Evolutionary conservation across 2,329 filamentous ascomycete species (phyloP).

Genomic region (Sporothrix protearum): DNA sequence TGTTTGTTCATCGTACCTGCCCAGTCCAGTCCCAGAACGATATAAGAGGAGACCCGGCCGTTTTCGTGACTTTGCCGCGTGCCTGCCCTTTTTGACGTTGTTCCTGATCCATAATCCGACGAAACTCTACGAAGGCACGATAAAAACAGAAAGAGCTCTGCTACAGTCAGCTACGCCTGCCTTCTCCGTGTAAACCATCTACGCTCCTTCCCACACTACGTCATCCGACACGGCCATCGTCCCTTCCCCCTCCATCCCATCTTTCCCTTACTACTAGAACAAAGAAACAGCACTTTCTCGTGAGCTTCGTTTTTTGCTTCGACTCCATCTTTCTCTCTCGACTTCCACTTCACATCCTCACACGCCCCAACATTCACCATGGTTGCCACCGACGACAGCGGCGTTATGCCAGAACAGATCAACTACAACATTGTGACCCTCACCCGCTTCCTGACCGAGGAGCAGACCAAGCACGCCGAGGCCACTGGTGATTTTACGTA

Average conservation of each 20-base stretch:
- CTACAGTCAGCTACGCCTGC: neutral
- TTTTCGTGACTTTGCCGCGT: slow-evolving; percentile 20
- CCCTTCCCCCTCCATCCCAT: neutral
- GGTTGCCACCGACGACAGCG: slow-evolving; percentile 38
- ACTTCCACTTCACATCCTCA: slow-evolving; percentile 18
- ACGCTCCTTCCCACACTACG: slow-evolving; percentile 7
- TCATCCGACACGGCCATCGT: neutral
- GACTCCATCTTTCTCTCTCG: neutral
- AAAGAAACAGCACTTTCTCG: neutral
- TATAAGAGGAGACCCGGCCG: slow-evolving; percentile 20
- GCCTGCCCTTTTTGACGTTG: slow-evolving; percentile 1
- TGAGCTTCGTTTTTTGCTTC: neutral
- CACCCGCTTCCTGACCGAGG: slow-evolving; percentile 92
- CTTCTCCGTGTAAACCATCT: neutral
- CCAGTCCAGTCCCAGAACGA: neutral
- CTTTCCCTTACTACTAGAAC: neutral
- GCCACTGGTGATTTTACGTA: slow-evolving; percentile 99
- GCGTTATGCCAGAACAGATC: slow-evolving; percentile 67
- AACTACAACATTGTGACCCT: slow-evolving; percentile 96
- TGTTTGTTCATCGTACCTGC: slow-evolving; percentile 19
- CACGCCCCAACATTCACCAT: slow-evolving; percentile 28
- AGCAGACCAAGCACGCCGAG: slow-evolving; percentile 88
- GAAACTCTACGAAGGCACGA: neutral
- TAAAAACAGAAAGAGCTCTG: neutral
- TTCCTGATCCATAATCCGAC: neutral